A percentile compares a stretch with the other conserved stretches of the same genome.
Conservation (phyloP, 176 grass and related monocot species). For the Cenchrus purpureus region DNA sequence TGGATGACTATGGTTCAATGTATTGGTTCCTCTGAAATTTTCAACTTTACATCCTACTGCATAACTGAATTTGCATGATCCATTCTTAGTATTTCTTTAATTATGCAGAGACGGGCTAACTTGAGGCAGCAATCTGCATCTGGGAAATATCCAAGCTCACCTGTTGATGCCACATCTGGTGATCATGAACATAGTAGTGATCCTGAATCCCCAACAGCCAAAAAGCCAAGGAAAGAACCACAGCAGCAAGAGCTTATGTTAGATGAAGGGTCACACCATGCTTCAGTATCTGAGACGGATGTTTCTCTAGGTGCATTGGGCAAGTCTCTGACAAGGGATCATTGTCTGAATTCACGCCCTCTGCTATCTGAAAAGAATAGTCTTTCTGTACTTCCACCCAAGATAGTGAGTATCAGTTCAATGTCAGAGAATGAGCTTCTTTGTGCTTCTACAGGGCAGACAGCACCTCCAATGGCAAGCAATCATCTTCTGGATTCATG, state of each 20-base stretch:
- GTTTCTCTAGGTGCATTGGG: neutral
- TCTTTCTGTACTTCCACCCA: slow-evolving; percentile 29
- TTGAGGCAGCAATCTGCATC: slow-evolving; percentile 29
- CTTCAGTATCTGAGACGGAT: slow-evolving; percentile 17
- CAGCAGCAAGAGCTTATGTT: neutral
- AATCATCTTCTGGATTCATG: slow-evolving; percentile 33
- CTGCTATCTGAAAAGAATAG: neutral
- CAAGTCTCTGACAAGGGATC: neutral
- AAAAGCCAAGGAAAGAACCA: slow-evolving; percentile 43
- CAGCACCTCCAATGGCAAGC: slow-evolving; percentile 10
- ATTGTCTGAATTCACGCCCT: slow-evolving; percentile 8
- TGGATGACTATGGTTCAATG: neutral
- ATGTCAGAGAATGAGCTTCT: neutral
- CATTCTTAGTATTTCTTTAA: slow-evolving; percentile 8
- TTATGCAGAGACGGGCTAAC: slow-evolving; percentile 38
- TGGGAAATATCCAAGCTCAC: slow-evolving; percentile 17
- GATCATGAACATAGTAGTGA: slow-evolving; percentile 10
- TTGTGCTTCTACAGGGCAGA: slow-evolving; percentile 17
- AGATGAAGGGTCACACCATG: slow-evolving; percentile 25
- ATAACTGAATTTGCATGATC: slow-evolving; percentile 11
- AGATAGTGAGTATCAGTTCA: neutral
- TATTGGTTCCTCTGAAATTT: neutral
- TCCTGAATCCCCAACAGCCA: slow-evolving; percentile 19
- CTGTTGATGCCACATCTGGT: slow-evolving; percentile 35
- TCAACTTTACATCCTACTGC: neutral